Conservation (phyloP, 163 green algal genomes). For the Chlorella variabilis region DNA sequence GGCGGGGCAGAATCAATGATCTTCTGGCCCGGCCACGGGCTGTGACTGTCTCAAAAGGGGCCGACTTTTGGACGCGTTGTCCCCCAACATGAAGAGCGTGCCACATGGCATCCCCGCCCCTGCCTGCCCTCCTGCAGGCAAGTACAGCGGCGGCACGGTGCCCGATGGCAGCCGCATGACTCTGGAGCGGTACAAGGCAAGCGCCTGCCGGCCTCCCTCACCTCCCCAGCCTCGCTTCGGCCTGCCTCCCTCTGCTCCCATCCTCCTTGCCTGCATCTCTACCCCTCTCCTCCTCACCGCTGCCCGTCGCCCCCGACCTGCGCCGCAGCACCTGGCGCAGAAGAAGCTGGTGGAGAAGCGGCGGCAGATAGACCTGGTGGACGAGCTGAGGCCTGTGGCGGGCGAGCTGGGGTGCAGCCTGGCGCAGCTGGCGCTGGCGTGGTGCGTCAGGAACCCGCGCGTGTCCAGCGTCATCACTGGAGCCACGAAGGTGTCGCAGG, state of each 20-base stretch:
- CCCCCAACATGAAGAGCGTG: too few relatives aligned
- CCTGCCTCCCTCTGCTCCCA: background rate
- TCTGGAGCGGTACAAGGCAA: conserved; percentile 76
- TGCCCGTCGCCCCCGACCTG: too few relatives aligned
- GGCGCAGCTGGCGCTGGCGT: conserved; percentile 85
- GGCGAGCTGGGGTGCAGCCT: conserved; percentile 69
- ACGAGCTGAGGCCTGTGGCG: conserved; percentile 74
- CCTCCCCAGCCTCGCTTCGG: background rate
- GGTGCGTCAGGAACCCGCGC: conserved; percentile 75
- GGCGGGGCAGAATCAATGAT: too few relatives aligned
- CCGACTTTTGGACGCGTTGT: too few relatives aligned
- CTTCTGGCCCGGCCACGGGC: too few relatives aligned
- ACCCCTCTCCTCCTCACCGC: too few relatives aligned
- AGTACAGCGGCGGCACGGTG: conserved; percentile 81
- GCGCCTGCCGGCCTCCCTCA: background rate
- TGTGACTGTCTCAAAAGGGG: too few relatives aligned
- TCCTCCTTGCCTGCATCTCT: background rate
- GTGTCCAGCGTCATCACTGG: conserved; percentile 87
- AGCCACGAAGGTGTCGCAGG: conserved; percentile 70
- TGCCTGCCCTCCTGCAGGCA: conserved; percentile 56
- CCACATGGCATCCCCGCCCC: too few relatives aligned
- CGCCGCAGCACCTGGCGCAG: conserved; percentile 57
- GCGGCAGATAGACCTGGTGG: conserved; percentile 66
- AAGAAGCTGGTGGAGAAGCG: conserved; percentile 69
- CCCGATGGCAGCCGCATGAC: conserved; percentile 73